Base-by-base conservation (phyloP, 148 eudicot species). In the Cornus suecica region DNA sequence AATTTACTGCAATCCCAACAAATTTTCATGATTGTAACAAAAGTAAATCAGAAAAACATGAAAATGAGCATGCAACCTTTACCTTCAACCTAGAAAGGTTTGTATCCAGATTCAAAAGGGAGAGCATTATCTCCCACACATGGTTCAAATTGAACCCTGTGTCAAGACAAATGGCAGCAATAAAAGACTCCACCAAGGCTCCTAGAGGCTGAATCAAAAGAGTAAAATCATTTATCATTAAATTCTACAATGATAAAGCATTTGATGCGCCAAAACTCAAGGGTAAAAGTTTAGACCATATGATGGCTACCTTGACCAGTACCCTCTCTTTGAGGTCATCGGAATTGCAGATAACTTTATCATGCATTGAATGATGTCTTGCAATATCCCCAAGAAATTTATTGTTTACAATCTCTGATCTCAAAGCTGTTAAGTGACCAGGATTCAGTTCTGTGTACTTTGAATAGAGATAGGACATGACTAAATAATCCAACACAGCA, bases 341-440 rank as follows among this genome's bases (percentile, higher is more conserved):
- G 68, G 84, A 88, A 70, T 93, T 89, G 76, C 84, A 86, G 25
- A 95, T 81, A 74, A 70, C 83, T 64, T 86, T 83, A 64, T 37
- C 42, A 37, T 95, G 81, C 78, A 95, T 83, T 29, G 88, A 82
- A 62, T 75, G 77, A 72, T 74, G 71, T 74, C 86, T 85, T 25
- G 99, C 94, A 66, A 93, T 84, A 73, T 52, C 84, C 76, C 94
- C 99, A 81, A 95, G 93, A 23, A 90, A 81, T 60, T 29, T 76
- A 81, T 95, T 95, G 82, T 87, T 91, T 65, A 96, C 99, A 20
- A 77, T 83, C 5, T 76, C 80, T 48, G 98, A 91, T 88, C 99
- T 90, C 84, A 96, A 82, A 90, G 91, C 99, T 23, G 99, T 92
- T 79, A 96, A 81, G 62, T 93, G 98, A 69, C 99, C 99, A 65